Conservation (phyloP, 441 rosid species). For the Rhodomyrtus psidioides region DNA sequence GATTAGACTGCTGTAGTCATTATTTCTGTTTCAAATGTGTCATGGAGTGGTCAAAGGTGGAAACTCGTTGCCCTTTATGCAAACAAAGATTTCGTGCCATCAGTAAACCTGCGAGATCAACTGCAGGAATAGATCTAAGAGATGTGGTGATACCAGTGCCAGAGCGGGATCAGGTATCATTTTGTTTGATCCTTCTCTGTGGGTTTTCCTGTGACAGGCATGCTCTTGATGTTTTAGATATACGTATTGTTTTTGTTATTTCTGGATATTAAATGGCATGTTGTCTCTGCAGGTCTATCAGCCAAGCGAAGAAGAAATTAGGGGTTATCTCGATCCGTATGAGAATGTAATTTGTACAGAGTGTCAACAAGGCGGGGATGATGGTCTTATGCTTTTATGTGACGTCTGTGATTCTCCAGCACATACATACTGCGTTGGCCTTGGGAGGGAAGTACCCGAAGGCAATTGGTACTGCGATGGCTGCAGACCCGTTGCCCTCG, state of each 20-base stretch:
- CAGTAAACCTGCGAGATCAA: slow-evolving; percentile 70
- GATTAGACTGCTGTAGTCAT: slow-evolving; percentile 79
- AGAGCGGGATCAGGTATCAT: slow-evolving; percentile 83
- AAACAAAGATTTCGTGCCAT: slow-evolving; percentile 88
- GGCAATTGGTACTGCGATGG: slow-evolving; percentile 99
- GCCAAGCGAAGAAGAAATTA: slow-evolving; percentile 94
- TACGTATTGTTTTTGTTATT: slow-evolving; percentile 1
- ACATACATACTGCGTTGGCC: slow-evolving; percentile 95
- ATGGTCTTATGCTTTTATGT: slow-evolving; percentile 93
- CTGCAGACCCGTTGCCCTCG: slow-evolving; percentile 83
- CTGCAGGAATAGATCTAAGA: slow-evolving; percentile 64
- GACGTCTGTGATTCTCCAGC: slow-evolving; percentile 98
- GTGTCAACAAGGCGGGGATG: slow-evolving; percentile 95
- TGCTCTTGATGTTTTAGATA: background rate
- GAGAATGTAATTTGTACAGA: slow-evolving; percentile 87
- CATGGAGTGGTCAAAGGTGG: slow-evolving; percentile 97
- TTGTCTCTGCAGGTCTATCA: slow-evolving; percentile 71
- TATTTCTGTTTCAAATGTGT: slow-evolving; percentile 95
- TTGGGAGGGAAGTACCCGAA: slow-evolving; percentile 89
- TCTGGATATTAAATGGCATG: background rate
- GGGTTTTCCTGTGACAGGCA: background rate
- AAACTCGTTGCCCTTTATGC: slow-evolving; percentile 98
- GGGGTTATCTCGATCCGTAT: slow-evolving; percentile 91
- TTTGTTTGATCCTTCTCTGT: background rate
- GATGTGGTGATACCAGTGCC: slow-evolving; percentile 68